Percentiles rank a stretch among this genome's conserved stretches.
phyloP scores from a whole-genome alignment of 768 basidiomycete genomes.

The Collybiopsis luxurians region DNA sequence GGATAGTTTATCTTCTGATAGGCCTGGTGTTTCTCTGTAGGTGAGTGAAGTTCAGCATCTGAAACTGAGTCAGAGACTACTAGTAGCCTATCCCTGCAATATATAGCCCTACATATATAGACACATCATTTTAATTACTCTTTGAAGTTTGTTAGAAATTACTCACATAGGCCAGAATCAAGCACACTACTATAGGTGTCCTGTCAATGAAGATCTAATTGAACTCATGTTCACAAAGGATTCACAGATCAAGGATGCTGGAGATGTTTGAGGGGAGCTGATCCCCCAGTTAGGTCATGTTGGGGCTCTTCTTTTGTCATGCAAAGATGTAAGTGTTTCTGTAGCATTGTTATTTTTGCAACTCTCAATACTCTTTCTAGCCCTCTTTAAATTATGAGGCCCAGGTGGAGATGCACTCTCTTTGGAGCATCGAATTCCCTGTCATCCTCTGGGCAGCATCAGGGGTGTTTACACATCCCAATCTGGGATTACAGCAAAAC shows the following conservation, averaged over 20 bases:
- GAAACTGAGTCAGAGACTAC: too few species aligned
- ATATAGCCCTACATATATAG: not conserved
- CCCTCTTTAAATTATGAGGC: not conserved
- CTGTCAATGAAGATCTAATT: not conserved
- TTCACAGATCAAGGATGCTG: not conserved
- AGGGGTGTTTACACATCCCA: not conserved
- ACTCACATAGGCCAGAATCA: too few species aligned
- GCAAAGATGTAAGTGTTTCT: not conserved
- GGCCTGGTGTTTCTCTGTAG: too few species aligned
- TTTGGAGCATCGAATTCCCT: not conserved
- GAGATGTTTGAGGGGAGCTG: not conserved
- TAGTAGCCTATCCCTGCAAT: not conserved
- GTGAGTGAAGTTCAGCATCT: too few species aligned
- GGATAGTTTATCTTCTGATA: not conserved
- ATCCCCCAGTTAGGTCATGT: not conserved
- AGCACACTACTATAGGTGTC: too few species aligned
- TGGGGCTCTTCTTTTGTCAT: not conserved
- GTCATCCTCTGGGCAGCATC: not conserved
- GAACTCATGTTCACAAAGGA: not conserved
- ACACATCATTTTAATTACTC: too few species aligned
- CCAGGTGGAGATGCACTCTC: constrained; percentile 1
- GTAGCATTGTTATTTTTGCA: too few species aligned
- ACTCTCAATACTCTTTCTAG: not conserved
- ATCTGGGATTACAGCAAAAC: not conserved
- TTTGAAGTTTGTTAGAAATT: too few species aligned